These are phyloP conservation scores for Thermoascus crustaceus DNA, from an alignment of 2,329 filamentous ascomycete genomes.

Conservation along the genomic window DNA sequence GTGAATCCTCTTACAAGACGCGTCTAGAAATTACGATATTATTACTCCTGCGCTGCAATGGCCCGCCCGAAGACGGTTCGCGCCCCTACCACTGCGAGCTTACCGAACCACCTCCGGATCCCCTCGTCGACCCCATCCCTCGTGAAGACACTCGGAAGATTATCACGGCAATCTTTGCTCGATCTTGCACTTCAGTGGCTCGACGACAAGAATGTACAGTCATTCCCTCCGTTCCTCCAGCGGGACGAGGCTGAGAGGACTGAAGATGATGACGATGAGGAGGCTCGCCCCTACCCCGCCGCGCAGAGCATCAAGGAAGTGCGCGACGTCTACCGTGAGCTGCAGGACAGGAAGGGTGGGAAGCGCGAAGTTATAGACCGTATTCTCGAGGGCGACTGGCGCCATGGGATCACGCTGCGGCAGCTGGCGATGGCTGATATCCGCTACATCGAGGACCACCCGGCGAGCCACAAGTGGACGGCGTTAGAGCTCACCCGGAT, in stretches of 20 bases:
- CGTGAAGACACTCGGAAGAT: slow-evolving; percentile 57
- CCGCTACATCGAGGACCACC: slow-evolving; percentile 46
- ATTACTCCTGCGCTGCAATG: slow-evolving; percentile 21
- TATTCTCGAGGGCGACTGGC: slow-evolving; percentile 51
- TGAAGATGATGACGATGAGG: slow-evolving; percentile 51
- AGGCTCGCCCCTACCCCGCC: slow-evolving; percentile 60
- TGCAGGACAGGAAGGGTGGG: slow-evolving; percentile 48
- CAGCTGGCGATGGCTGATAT: slow-evolving; percentile 50
- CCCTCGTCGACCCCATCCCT: slow-evolving; percentile 57
- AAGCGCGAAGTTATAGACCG: slow-evolving; percentile 49
- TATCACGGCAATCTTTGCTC: slow-evolving; percentile 65
- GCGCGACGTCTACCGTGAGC: slow-evolving; percentile 54
- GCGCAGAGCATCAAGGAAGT: slow-evolving; percentile 58
- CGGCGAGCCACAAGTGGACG: slow-evolving; percentile 45
- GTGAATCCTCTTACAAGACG: too few relatives aligned
- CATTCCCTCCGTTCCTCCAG: slow-evolving; percentile 53
- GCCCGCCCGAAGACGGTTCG: slow-evolving; percentile 26
- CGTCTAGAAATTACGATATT: too few relatives aligned
- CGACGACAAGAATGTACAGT: slow-evolving; percentile 53
- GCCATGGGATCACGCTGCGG: slow-evolving; percentile 46
- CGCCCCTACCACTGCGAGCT: slow-evolving; percentile 61
- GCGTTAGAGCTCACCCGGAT: slow-evolving; percentile 39
- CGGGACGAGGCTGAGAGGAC: slow-evolving; percentile 41
- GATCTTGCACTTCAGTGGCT: slow-evolving; percentile 72
- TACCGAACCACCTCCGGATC: slow-evolving; percentile 64